phyloP scores from a whole-genome alignment of 1,139 yeast species.

The Taphrina flavorubra region DNA sequence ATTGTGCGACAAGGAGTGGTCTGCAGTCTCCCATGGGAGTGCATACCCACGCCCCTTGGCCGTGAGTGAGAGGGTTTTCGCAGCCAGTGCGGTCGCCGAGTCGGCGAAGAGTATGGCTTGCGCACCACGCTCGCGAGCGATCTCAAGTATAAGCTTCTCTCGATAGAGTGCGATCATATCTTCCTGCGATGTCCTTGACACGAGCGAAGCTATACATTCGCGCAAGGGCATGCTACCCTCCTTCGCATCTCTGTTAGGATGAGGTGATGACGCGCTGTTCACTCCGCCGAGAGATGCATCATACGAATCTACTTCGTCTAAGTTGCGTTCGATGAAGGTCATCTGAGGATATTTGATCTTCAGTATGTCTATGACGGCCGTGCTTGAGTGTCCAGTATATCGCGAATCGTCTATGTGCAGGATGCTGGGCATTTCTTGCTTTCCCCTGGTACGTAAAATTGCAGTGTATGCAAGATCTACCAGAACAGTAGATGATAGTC shows the following conservation, averaged over 20 bases:
- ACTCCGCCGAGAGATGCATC: background rate
- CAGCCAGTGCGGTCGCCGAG: constrained; percentile 83
- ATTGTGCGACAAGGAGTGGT: constrained; percentile 50
- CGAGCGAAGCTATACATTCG: constrained; percentile 6
- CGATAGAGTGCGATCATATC: constrained; percentile 63
- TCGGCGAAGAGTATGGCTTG: constrained; percentile 72
- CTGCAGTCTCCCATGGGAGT: constrained; percentile 58
- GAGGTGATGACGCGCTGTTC: background rate
- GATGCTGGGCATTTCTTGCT: constrained; percentile 25
- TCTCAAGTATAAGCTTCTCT: constrained; percentile 58
- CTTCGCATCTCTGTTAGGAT: background rate
- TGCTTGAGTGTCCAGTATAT: background rate
- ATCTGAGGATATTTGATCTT: constrained; percentile 21
- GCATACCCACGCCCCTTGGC: constrained; percentile 89
- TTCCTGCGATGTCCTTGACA: constrained; percentile 35
- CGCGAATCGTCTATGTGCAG: constrained; percentile 21
- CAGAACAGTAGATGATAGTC: constrained; percentile 27
- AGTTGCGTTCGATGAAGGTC: background rate
- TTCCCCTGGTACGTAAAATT: constrained; percentile 27
- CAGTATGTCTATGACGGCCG: constrained; percentile 1
- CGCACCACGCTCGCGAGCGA: constrained; percentile 59
- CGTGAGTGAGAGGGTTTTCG: constrained; percentile 73
- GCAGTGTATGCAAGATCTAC: constrained; percentile 37
- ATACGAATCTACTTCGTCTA: constrained; percentile 21
- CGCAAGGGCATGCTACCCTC: background rate